Percentiles rank a stretch among this genome's conserved stretches.
Conservation (phyloP, 208 protist species). For the Wallacemonas sp. region DNA sequence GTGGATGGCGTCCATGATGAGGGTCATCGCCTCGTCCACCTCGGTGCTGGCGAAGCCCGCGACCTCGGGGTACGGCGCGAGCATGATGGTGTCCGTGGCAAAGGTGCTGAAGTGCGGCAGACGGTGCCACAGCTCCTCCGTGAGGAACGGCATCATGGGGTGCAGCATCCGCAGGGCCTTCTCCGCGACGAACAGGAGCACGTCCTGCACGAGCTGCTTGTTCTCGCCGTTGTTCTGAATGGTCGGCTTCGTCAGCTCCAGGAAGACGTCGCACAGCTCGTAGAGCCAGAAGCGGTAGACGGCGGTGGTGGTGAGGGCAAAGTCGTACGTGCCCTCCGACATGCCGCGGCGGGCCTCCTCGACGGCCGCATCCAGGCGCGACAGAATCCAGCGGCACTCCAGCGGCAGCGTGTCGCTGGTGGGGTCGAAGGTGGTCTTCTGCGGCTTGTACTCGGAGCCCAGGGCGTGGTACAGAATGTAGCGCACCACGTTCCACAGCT, state of each 20-base stretch:
- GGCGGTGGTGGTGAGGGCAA: slow-evolving; percentile 89
- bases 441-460: slow-evolving; percentile 73
- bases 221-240: slow-evolving; percentile 77
- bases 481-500: slow-evolving; percentile 98
- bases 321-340: slow-evolving; percentile 89
- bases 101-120: slow-evolving; percentile 88
- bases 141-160: slow-evolving; percentile 99
- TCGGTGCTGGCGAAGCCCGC: slow-evolving; percentile 60
- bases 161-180: slow-evolving; percentile 95
- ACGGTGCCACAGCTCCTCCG: slow-evolving; percentile 99
- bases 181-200: slow-evolving; percentile 93
- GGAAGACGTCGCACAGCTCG: slow-evolving; percentile 98
- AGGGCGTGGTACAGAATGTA: slow-evolving; percentile 95
- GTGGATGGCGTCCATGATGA: slow-evolving; percentile 89
- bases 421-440: slow-evolving; percentile 44
- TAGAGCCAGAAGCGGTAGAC: slow-evolving; percentile 97
- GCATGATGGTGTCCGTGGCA: slow-evolving; percentile 84
- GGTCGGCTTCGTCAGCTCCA: slow-evolving; percentile 94
- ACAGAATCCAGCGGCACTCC: slow-evolving; percentile 98
- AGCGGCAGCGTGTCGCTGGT: slow-evolving; percentile 62
- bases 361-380: slow-evolving; percentile 85
- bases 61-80: slow-evolving; percentile 77
- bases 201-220: slow-evolving; percentile 88
- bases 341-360: slow-evolving; percentile 68
- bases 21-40: slow-evolving; percentile 82